Evolutionary conservation across 2,329 filamentous ascomycete genomes (phyloP).

Genomic region (Phyllosticta capitalensis): DNA sequence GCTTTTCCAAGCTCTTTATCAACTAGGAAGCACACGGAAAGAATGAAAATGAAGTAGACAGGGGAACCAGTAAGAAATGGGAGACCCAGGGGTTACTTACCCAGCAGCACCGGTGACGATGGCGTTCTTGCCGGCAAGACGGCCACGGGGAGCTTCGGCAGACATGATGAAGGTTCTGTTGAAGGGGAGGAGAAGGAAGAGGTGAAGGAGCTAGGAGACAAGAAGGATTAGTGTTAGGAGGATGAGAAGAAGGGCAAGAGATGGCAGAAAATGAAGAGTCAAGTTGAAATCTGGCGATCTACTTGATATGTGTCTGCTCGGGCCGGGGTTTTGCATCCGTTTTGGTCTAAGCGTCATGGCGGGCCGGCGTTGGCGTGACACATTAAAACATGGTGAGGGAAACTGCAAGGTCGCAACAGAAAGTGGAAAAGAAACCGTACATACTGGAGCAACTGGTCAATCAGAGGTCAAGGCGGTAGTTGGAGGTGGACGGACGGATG

Average conservation of each 20-base stretch:
- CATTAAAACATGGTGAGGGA: not conserved
- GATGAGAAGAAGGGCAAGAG: slow-evolving; percentile 1
- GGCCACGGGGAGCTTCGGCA: slow-evolving; percentile 22
- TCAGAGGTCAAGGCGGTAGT: not conserved
- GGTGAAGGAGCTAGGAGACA: slow-evolving; percentile 14
- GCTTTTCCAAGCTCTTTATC: not conserved
- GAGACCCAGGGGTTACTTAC: slow-evolving; percentile 42
- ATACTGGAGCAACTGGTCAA: not conserved
- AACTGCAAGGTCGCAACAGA: not conserved
- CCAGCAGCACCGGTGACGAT: slow-evolving; percentile 79
- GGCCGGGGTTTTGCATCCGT: not conserved
- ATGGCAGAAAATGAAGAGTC: not conserved
- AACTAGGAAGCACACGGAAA: not conserved
- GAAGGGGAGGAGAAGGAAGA: slow-evolving; percentile 9
- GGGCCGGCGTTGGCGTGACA: not conserved
- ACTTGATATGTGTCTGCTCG: not conserved
- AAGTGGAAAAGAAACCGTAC: not conserved
- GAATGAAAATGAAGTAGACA: not conserved
- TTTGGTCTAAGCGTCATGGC: not conserved
- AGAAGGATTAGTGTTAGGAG: slow-evolving; percentile 18
- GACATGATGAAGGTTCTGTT: slow-evolving; percentile 27
- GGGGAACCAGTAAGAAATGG: not conserved
- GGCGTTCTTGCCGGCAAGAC: slow-evolving; percentile 57
- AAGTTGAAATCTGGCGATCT: not conserved
- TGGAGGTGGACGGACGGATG: not conserved